Base-by-base conservation (phyloP, 2,329 filamentous ascomycete genomes). In the Talaromyces rugulosus region DNA sequence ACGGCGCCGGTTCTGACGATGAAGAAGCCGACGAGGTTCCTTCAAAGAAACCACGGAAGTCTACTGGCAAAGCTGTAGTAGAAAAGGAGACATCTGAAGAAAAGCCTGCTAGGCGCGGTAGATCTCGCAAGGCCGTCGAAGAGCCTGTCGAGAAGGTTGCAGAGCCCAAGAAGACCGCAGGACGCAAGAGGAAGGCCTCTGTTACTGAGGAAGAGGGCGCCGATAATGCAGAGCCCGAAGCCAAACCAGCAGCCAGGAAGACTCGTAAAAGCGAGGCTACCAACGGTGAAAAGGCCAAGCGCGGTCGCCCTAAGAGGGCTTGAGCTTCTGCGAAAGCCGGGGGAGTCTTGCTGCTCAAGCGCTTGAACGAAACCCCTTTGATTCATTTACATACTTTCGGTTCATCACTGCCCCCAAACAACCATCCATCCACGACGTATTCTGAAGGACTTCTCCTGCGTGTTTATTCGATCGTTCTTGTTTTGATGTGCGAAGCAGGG, bases 81-180 rank as follows among this genome's bases (percentile, higher is more conserved):
- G 30, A 60, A 18, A n/a, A 50, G 28, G 58, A 44, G n/a, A 27
- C 12, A 11, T 18, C 23, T 27, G 18, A 57, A 2, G 60, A 66
- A 57, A 62, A 66, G 44, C 16, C 63, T 14, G 59, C 59, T 8
- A 56, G 56, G 36, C 47, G 60, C 16, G 42, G 44, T 23, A 62
- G 44, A 30, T 30, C 40, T 11, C 36, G 51, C 33, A 59, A 62
- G 40, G 31, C 55, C 23, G 31, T 16, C 11, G 62, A 64, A 50
- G 62, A 58, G 52, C 59, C 71, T 31, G 72, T 69, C 27, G 69
- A 68, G 28, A 69, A 68, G 50, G 72, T 69, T 23, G 72, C 70
- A 23, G 71, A 71, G 50, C 72, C 72, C 3, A 72, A 72, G 28
- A 75, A 73, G 59, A 69, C 61, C 5, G 54, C 16, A 52, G 57